Evolutionary conservation across 257 asterid species (phyloP).

Genomic region (Schizonepeta tenuifolia): DNA sequence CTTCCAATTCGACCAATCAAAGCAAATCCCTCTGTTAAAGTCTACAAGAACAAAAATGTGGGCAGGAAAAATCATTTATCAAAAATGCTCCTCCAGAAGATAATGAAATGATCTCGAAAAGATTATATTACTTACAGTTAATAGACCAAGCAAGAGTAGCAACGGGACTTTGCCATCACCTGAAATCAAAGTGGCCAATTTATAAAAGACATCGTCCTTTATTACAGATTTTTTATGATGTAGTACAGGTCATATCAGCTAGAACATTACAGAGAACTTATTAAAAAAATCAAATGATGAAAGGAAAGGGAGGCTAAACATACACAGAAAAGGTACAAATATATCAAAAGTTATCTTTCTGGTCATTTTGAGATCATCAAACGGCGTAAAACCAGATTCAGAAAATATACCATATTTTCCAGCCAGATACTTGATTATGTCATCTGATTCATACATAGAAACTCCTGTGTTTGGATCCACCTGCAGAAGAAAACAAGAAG

Average conservation of each 20-base stretch:
- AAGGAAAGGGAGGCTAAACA: background rate
- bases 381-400: background rate
- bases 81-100: background rate
- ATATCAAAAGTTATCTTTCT: background rate
- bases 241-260: background rate
- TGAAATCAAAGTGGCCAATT: slow-evolving; percentile 20
- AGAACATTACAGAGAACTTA: background rate
- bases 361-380: background rate
- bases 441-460: slow-evolving; percentile 95
- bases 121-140: slow-evolving; percentile 65
- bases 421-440: slow-evolving; percentile 80
- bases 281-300: background rate
- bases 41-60: slow-evolving; percentile 45
- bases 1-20: slow-evolving; percentile 92
- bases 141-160: slow-evolving; percentile 47
- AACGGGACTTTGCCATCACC: slow-evolving; percentile 52
- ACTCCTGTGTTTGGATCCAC: slow-evolving; percentile 98
- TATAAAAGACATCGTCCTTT: background rate
- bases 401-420: slow-evolving; percentile 72
- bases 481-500: slow-evolving; percentile 42
- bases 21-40: slow-evolving; percentile 84
- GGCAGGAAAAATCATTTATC: slow-evolving; percentile 21
- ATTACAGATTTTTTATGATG: no score
- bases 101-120: slow-evolving; percentile 12
- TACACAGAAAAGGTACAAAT: background rate